Evolutionary conservation across 2,329 filamentous ascomycete genomes (phyloP).

Genomic region (Dendryphion nanum): DNA sequence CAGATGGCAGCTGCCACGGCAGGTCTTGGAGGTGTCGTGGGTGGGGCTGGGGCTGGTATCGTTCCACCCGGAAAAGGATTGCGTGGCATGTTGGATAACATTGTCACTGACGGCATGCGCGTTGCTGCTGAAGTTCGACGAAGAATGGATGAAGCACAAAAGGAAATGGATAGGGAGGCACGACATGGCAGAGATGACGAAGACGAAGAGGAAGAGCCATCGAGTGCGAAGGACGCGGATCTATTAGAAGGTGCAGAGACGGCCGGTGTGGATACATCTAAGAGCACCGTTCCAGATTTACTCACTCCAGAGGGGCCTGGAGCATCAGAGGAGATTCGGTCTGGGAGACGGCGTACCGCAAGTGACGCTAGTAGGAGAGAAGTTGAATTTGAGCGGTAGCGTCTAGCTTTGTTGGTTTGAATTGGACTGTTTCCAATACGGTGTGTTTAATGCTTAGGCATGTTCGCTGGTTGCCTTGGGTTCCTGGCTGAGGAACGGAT

Average conservation of each 20-base stretch:
- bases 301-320: conserved; percentile 14
- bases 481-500: too few relatives aligned
- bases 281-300: conserved; percentile 15
- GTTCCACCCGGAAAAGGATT: conserved; percentile 70
- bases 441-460: too few relatives aligned
- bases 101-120: conserved; percentile 95
- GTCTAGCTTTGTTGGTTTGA: too few relatives aligned
- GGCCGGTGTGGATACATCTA: conserved; percentile 38
- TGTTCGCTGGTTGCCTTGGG: too few relatives aligned
- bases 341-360: conserved; percentile 26
- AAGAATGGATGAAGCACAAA: conserved; percentile 93
- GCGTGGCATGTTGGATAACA: conserved; percentile 91
- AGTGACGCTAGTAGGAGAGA: conserved; percentile 37
- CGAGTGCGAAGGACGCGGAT: conserved; percentile 41
- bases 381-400: conserved; percentile 39
- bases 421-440: too few relatives aligned
- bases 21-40: conserved; percentile 45
- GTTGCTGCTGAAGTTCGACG: conserved; percentile 89
- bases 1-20: conserved; percentile 43
- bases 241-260: conserved; percentile 52
- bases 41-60: conserved; percentile 50
- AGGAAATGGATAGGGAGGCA: conserved; percentile 79
- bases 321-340: conserved; percentile 23
- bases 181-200: conserved; percentile 54
- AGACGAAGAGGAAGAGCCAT: conserved; percentile 63